Base-by-base conservation (phyloP, 768 basidiomycete species). In the Suillus weaverae region DNA sequence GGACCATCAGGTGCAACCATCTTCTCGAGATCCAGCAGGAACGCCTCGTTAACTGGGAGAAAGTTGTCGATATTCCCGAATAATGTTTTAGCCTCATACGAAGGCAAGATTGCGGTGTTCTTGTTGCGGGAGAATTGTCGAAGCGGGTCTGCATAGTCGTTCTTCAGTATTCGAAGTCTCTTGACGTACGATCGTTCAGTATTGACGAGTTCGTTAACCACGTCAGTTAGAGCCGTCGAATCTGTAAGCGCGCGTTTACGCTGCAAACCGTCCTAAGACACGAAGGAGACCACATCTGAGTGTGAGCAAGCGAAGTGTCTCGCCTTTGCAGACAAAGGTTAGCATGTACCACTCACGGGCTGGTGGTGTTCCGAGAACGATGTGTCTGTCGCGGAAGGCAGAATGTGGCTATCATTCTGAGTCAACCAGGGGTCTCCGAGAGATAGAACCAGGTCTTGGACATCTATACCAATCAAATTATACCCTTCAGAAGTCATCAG, bases 1-100 rank as follows among this genome's bases (percentile, higher is more conserved):
- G 79, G 72, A 57, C 87, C 89, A 68, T 84, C 84, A n/a, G 85
- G 85, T 6, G 80, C 80, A 41, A 87, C 67, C 88, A 95, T 90
- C 75, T 84, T 86, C 74, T 96, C 94, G 39, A 99, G 79, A 71
- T 96, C 93, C 1, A 78, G 74, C 43, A 98, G 79, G 74, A 99
- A 96, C 0, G 88, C 87, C 71, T 94, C 91, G 71, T 98, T 95
- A n/a, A 94, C 91, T 1, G 89, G 89, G 4, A 98, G 76, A 26
- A 99, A 83, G 60, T 86, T 89, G 75, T 98, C 96, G 60, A 98
- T 85, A 77, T 99, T 99, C 62, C 93, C 94, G 70, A 99, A 99
- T 30, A 99, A 83, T 1, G 87, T 92, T 68, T 92, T 95, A 39
- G 96, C 96, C 74, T 98, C 92, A 74, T 97, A 98, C 26, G 87